Evolutionary conservation across 2,329 filamentous ascomycete species (phyloP).

Genomic region (Pyrenochaeta sp.): DNA sequence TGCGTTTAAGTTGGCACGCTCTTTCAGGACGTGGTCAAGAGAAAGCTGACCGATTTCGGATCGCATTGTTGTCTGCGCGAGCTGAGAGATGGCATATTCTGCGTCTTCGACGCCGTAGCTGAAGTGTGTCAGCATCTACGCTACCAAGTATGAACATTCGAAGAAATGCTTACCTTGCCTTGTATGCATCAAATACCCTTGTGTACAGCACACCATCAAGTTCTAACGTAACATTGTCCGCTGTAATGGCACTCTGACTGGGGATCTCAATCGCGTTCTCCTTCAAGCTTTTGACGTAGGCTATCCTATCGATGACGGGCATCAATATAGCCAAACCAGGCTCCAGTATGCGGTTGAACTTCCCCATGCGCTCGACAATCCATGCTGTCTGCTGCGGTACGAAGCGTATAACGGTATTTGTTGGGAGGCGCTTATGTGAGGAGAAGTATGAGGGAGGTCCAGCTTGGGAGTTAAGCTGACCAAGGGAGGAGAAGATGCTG

Average conservation of each 20-base stretch:
- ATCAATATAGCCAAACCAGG: constrained; percentile 89
- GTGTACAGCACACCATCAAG: constrained; percentile 96
- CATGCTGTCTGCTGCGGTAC: constrained; percentile 99
- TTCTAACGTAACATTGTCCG: constrained; percentile 97
- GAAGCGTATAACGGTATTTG: constrained; percentile 94
- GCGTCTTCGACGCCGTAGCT: constrained; percentile 99
- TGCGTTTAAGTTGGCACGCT: constrained; percentile 92
- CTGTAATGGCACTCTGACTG: constrained; percentile 96
- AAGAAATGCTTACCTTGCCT: constrained; percentile 76
- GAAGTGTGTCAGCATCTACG: constrained; percentile 18
- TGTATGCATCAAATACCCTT: constrained; percentile 96
- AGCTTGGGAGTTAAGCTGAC: constrained; percentile 32
- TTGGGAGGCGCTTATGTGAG: constrained; percentile 71
- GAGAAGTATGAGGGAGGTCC: constrained; percentile 82
- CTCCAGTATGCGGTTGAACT: constrained; percentile 91
- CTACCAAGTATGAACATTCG: not conserved
- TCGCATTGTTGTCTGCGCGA: constrained; percentile 98
- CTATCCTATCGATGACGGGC: constrained; percentile 92
- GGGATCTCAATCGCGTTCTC: constrained; percentile 96
- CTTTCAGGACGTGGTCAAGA: constrained; percentile 96
- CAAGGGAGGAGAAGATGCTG: constrained; percentile 41
- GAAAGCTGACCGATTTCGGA: constrained; percentile 96
- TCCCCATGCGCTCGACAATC: constrained; percentile 99
- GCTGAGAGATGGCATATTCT: constrained; percentile 97
- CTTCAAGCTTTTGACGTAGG: constrained; percentile 97